Percentiles rank a stretch among this genome's conserved stretches.
These are phyloP conservation scores for Leishmania lainsoni DNA, from an alignment of 208 protist genomes.

Conservation along the genomic window DNA sequence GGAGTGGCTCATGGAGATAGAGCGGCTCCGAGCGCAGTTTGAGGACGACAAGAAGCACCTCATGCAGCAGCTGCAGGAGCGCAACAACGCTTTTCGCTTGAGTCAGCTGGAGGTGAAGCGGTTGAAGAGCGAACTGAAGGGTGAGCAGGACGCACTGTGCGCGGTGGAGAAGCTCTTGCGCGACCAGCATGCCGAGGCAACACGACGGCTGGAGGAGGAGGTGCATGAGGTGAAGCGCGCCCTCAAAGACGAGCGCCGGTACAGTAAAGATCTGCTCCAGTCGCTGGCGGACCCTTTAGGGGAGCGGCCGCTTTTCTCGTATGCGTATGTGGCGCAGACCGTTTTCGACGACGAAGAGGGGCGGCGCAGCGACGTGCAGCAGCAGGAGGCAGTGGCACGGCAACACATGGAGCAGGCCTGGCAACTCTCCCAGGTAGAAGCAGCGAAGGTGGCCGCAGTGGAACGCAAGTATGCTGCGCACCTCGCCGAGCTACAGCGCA, in stretches of 20 bases:
- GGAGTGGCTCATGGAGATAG: neutral
- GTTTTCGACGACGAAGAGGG: neutral
- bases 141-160: slow-evolving; percentile 12
- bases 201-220: slow-evolving; percentile 32
- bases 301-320: slow-evolving; percentile 12
- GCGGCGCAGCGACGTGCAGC: neutral
- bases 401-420: neutral
- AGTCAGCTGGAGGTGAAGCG: slow-evolving; percentile 32
- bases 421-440: neutral
- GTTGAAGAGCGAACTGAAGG: slow-evolving; percentile 31
- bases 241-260: slow-evolving; percentile 19
- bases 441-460: neutral
- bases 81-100: slow-evolving; percentile 23
- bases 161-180: slow-evolving; percentile 23
- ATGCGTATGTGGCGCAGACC: neutral
- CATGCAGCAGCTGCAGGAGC: slow-evolving; percentile 25
- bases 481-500: neutral
- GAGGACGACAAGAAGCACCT: slow-evolving; percentile 19
- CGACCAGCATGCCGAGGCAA: slow-evolving; percentile 27
- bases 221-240: slow-evolving; percentile 22
- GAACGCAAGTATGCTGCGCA: neutral
- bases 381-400: slow-evolving; percentile 6
- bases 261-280: slow-evolving; percentile 23
- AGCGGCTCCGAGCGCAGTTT: neutral
- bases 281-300: slow-evolving; percentile 10